phyloP scores from a whole-genome alignment of 257 asterid genomes.

The Ajuga chamaepitys region DNA sequence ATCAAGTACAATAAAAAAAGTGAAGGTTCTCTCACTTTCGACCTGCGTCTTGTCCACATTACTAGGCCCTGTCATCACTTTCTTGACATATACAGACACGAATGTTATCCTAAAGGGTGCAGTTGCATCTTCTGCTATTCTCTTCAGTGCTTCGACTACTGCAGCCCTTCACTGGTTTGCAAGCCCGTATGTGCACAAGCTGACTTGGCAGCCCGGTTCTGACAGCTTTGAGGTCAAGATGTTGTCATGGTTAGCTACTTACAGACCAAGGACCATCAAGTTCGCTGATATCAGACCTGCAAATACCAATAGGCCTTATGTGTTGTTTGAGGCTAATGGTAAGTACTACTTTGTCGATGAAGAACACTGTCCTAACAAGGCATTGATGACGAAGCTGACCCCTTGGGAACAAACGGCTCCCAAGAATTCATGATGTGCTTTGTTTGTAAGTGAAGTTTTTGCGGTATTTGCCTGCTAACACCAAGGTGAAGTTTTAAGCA shows the following conservation, averaged over 20 bases:
- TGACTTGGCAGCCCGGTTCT: constrained; percentile 94
- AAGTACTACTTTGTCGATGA: constrained; percentile 67
- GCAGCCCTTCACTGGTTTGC: constrained; percentile 94
- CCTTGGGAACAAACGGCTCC: constrained; percentile 63
- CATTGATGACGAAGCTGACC: constrained; percentile 70
- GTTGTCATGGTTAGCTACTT: constrained; percentile 92
- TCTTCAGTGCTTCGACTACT: constrained; percentile 84
- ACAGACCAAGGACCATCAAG: constrained; percentile 49
- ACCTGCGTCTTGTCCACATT: constrained; percentile 94
- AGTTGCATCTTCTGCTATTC: constrained; percentile 80
- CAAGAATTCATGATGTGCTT: constrained; percentile 57
- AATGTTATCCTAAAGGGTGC: constrained; percentile 86
- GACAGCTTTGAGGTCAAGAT: constrained; percentile 89
- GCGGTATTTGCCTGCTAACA: not conserved
- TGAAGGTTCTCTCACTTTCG: constrained; percentile 91
- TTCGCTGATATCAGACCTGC: constrained; percentile 78
- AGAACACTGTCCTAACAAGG: constrained; percentile 86
- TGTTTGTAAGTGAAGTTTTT: not conserved
- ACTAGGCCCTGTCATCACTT: constrained; percentile 85
- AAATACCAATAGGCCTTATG: constrained; percentile 78
- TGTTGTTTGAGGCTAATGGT: constrained; percentile 72
- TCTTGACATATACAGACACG: constrained; percentile 80
- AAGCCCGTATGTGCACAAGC: constrained; percentile 86
- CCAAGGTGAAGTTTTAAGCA: not conserved
- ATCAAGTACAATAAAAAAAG: constrained; percentile 79